These are phyloP conservation scores for Apiospora saccharicola DNA, from an alignment of 2,329 filamentous ascomycete species.

Conservation along the genomic window DNA sequence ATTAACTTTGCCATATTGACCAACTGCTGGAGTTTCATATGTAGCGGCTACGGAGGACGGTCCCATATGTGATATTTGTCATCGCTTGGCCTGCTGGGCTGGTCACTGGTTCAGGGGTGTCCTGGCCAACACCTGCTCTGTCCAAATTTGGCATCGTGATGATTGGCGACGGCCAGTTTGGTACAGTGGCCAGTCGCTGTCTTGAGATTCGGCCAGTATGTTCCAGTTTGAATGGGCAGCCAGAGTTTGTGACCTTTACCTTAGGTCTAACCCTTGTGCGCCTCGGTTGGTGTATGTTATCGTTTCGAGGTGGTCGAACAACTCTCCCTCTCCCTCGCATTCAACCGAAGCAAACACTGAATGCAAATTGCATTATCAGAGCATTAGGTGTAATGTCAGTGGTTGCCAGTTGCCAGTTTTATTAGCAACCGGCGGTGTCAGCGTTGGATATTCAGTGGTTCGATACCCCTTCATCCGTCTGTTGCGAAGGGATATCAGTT, in stretches of 20 bases:
- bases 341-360: not conserved
- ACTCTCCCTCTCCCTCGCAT: not conserved
- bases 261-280: not conserved
- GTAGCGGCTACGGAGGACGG: not conserved
- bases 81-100: not conserved
- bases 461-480: no score
- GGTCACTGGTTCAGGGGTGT: not conserved
- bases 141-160: not conserved
- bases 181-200: no score
- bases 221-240: no score
- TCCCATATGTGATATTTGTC: not conserved
- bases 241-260: no score
- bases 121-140: not conserved
- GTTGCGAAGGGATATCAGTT: no score
- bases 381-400: no score
- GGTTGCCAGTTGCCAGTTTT: no score
- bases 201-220: no score
- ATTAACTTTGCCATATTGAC: not conserved
- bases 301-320: not conserved
- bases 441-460: no score
- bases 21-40: not conserved
- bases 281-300: not conserved
- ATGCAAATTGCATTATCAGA: no score
- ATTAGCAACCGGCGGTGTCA: no score
- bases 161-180: no score